phyloP scores from a whole-genome alignment of 1,284 basidiomycete genomes.

The Leucoagaricus sp. region DNA sequence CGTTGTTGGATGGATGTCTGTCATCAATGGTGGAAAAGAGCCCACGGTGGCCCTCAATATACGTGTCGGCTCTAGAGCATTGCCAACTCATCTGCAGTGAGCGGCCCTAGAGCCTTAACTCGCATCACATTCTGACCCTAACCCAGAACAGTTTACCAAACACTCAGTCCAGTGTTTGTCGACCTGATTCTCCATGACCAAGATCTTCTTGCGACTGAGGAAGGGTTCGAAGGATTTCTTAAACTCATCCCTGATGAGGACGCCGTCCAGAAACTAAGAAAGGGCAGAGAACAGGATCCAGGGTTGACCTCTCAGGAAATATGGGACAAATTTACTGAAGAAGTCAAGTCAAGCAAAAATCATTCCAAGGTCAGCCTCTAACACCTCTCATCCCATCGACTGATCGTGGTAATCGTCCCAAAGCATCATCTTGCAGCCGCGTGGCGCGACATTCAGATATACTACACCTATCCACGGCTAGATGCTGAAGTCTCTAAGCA shows the following conservation, averaged over 20 bases:
- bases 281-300: conserved; percentile 65
- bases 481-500: conserved; percentile 98
- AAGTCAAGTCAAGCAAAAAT: conserved; percentile 32
- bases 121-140: neutral
- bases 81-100: conserved; percentile 76
- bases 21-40: conserved; percentile 84
- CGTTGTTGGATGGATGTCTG: conserved; percentile 86
- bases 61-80: conserved; percentile 45
- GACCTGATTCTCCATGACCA: conserved; percentile 84
- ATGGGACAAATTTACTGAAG: conserved; percentile 71
- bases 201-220: conserved; percentile 75
- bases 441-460: conserved; percentile 87
- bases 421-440: conserved; percentile 41
- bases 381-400: too few relatives aligned
- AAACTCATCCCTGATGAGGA: conserved; percentile 72
- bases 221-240: conserved; percentile 78
- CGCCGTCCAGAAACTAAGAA: conserved; percentile 48
- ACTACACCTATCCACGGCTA: conserved; percentile 96
- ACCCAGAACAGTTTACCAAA: conserved; percentile 51
- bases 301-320: conserved; percentile 61
- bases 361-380: conserved; percentile 36
- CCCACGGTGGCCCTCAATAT: conserved; percentile 87
- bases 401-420: too few relatives aligned
- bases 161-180: conserved; percentile 60
- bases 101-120: conserved; percentile 28